Percentiles rank a stretch among this genome's conserved stretches.
These are phyloP conservation scores for Pichia sp. DNA, from an alignment of 1,139 yeast species.

Conservation along the genomic window DNA sequence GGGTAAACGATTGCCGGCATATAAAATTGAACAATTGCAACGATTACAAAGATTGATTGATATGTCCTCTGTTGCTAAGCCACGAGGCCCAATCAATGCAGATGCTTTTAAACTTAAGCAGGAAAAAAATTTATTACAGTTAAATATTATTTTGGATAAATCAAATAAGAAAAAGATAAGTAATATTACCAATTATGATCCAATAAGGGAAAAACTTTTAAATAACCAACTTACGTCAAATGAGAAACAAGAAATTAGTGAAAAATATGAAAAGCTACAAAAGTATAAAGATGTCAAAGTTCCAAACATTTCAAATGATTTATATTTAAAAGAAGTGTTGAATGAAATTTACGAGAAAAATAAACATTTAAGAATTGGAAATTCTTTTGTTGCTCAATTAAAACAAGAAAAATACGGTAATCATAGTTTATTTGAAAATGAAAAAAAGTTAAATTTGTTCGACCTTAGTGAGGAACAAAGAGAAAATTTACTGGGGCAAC, in stretches of 20 bases:
- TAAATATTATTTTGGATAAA: constrained; percentile 4
- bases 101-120: not conserved
- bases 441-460: constrained; percentile 2
- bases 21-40: constrained; percentile 18
- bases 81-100: constrained; percentile 12
- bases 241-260: constrained; percentile 1
- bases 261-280: constrained; percentile 7
- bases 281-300: constrained; percentile 9
- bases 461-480: not conserved
- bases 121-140: not conserved
- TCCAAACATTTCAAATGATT: constrained; percentile 14
- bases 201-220: constrained; percentile 10
- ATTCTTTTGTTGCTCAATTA: not conserved
- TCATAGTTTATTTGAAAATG: constrained; percentile 4
- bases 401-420: constrained; percentile 1
- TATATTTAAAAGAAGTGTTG: constrained; percentile 8
- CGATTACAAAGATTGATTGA: constrained; percentile 12
- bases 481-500: constrained; percentile 4
- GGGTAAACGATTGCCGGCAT: constrained; percentile 13
- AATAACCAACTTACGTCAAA: not conserved
- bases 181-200: constrained; percentile 16
- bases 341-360: constrained; percentile 5
- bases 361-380: constrained; percentile 4
- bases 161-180: constrained; percentile 14
- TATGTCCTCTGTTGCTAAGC: constrained; percentile 18